A percentile compares a stretch with the other conserved stretches of the same genome.
phyloP scores from a whole-genome alignment of 495 filamentous ascomycete species.

The Clohesyomyces aquaticus region DNA sequence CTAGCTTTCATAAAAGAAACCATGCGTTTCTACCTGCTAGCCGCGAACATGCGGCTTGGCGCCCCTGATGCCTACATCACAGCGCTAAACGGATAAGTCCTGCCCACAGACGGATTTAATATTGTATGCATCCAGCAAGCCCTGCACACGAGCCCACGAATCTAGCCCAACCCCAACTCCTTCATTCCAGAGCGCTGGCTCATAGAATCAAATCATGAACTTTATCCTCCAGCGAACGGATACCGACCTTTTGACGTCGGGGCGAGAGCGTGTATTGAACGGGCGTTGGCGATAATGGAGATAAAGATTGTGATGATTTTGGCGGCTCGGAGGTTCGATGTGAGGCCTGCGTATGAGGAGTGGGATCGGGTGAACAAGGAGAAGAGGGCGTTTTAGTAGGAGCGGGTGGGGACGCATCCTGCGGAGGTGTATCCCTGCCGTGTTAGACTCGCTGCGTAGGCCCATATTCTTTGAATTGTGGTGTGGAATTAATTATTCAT shows the following conservation, averaged over 20 bases:
- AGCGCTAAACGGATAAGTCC: constrained; percentile 37
- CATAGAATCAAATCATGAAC: neutral
- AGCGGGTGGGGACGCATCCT: constrained; percentile 26
- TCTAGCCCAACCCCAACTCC: neutral
- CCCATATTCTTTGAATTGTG: no score
- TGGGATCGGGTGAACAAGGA: constrained; percentile 15
- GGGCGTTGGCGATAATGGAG: constrained; percentile 44
- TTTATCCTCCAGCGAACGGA: neutral
- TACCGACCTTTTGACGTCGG: constrained; percentile 42
- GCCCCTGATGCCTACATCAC: constrained; percentile 16
- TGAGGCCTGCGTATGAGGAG: constrained; percentile 39
- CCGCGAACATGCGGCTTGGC: constrained; percentile 20
- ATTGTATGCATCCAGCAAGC: constrained; percentile 29
- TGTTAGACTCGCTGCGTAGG: no score
- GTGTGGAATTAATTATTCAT: no score
- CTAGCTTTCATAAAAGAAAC: constrained; percentile 20
- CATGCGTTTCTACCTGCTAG: constrained; percentile 14
- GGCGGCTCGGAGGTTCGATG: constrained; percentile 52
- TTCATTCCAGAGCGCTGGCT: constrained; percentile 24
- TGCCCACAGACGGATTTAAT: constrained; percentile 23
- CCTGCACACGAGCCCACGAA: constrained; percentile 19
- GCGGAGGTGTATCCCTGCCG: constrained; percentile 28
- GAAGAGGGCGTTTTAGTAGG: neutral
- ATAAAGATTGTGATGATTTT: constrained; percentile 51
- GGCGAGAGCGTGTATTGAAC: constrained; percentile 58